Evolutionary conservation across 1,284 basidiomycete genomes (phyloP).

Genomic region (Chalciporus piperatoides): DNA sequence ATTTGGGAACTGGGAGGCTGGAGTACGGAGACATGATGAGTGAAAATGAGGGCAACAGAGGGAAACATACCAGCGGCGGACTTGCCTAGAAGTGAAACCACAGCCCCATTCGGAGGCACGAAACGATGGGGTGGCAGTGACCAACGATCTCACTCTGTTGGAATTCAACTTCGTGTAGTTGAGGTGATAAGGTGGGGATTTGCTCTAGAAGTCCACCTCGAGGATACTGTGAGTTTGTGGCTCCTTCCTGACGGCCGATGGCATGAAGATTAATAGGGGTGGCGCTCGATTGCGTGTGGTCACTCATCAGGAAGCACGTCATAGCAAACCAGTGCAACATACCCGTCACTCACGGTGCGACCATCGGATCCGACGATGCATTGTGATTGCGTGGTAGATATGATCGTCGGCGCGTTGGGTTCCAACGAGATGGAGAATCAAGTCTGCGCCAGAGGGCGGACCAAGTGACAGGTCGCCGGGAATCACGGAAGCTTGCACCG

Average conservation of each 20-base stretch:
- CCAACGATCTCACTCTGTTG: neutral
- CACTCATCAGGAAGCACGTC: neutral
- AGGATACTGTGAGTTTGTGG: constrained; percentile 20
- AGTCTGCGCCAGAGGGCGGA: neutral
- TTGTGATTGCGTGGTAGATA: neutral
- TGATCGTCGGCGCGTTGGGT: neutral
- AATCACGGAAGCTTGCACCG: neutral
- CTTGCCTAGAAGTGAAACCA: too few species aligned
- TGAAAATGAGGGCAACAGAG: neutral
- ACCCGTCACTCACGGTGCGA: neutral
- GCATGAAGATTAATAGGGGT: neutral
- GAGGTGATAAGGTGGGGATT: neutral
- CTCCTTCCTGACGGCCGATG: neutral
- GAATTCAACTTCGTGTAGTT: neutral
- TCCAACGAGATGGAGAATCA: neutral
- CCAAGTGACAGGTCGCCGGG: neutral
- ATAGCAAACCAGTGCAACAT: neutral
- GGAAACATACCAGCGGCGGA: constrained; percentile 1
- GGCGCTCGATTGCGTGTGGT: neutral
- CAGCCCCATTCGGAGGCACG: too few species aligned
- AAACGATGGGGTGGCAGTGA: constrained; percentile 11
- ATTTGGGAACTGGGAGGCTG: too few species aligned
- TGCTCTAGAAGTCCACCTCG: constrained; percentile 3
- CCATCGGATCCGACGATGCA: neutral
- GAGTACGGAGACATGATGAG: too few species aligned